A percentile compares a stretch with the other conserved stretches of the same genome.
Conservation (phyloP, 495 filamentous ascomycete species). For the Elasticomyces elasticus region DNA sequence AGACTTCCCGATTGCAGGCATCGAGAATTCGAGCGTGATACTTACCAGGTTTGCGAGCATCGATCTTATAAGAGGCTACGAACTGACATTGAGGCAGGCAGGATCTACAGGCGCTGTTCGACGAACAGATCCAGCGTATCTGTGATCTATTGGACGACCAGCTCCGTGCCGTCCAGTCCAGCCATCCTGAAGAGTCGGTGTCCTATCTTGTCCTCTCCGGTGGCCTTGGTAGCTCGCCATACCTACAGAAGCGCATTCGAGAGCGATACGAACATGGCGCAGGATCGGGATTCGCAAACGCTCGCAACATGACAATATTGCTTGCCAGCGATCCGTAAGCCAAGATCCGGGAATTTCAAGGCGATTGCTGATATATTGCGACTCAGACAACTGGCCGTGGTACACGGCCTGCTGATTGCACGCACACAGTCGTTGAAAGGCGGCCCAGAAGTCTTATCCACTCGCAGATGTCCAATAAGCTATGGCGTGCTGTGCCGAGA, state of each 20-base stretch:
- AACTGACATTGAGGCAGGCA: background rate
- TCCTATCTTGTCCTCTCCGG: conserved; percentile 3
- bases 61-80: background rate
- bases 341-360: background rate
- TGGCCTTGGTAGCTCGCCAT: conserved; percentile 5
- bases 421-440: background rate
- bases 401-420: conserved; percentile 1
- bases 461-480: conserved; percentile 3
- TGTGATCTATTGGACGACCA: conserved; percentile 3
- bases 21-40: conserved; percentile 2
- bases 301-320: background rate
- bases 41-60: background rate
- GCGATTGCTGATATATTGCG: background rate
- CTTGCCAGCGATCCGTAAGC: background rate
- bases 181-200: background rate
- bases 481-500: conserved; percentile 10
- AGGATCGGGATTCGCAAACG: background rate
- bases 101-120: conserved; percentile 5
- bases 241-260: background rate
- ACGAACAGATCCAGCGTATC: conserved; percentile 6
- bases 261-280: background rate
- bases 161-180: background rate
- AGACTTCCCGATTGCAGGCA: background rate
- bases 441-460: conserved; percentile 1
- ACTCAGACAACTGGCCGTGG: conserved; percentile 9